Percentiles rank a stretch among this genome's conserved stretches.
These are phyloP conservation scores for Chaetothyriales sp. DNA, from an alignment of 2,329 filamentous ascomycete species.

Conservation along the genomic window DNA sequence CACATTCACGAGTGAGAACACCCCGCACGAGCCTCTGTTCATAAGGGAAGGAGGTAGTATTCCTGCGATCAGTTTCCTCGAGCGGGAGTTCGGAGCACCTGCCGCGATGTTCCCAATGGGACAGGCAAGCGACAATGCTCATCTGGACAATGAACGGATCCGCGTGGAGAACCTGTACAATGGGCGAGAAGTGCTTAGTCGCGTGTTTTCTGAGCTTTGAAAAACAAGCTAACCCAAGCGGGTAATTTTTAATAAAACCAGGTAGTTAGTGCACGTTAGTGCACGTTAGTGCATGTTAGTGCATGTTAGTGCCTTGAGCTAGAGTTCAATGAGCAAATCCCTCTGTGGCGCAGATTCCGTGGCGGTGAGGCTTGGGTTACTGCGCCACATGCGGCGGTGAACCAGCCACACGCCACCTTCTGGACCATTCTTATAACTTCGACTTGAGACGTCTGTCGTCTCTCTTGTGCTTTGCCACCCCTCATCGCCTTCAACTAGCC, in stretches of 20 bases:
- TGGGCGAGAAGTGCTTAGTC: constrained; percentile 77
- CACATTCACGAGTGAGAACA: constrained; percentile 11
- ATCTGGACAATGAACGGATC: constrained; percentile 90
- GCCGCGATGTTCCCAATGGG: constrained; percentile 57
- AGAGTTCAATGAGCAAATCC: neutral
- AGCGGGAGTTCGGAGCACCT: constrained; percentile 14
- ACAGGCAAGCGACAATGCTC: constrained; percentile 82
- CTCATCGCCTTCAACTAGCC: neutral
- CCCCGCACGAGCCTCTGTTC: constrained; percentile 40
- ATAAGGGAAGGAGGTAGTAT: constrained; percentile 94
- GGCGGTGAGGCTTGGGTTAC: neutral
- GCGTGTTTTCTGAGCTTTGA: constrained; percentile 47
- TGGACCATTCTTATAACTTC: neutral
- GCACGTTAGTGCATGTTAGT: neutral
- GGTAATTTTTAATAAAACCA: neutral
- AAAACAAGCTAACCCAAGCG: neutral
- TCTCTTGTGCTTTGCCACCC: neutral
- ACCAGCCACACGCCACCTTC: neutral
- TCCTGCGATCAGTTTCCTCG: constrained; percentile 70
- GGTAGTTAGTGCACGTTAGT: neutral
- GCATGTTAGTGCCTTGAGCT: too few species aligned
- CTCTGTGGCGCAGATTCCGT: neutral
- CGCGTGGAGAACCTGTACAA: constrained; percentile 76
- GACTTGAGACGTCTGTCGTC: neutral
- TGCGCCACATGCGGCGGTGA: neutral